These are phyloP conservation scores for Penicillium chermesinum DNA, from an alignment of 495 filamentous ascomycete species.

Conservation along the genomic window DNA sequence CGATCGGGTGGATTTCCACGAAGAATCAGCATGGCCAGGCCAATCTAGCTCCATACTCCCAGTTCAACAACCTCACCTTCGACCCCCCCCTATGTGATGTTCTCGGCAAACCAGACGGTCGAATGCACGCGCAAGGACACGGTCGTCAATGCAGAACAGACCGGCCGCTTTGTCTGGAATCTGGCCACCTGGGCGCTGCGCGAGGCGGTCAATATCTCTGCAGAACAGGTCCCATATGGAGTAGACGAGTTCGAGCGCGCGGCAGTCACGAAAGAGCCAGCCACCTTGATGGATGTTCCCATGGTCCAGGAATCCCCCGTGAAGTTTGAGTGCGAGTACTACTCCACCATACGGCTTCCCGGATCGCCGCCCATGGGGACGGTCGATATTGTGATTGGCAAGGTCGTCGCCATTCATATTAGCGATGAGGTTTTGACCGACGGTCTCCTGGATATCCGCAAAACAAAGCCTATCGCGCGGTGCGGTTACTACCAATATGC, in stretches of 20 bases:
- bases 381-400: slow-evolving; percentile 52
- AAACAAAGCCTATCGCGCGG: slow-evolving; percentile 53
- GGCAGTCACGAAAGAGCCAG: slow-evolving; percentile 41
- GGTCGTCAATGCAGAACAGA: slow-evolving; percentile 47
- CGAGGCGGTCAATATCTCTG: slow-evolving; percentile 47
- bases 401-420: slow-evolving; percentile 52
- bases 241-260: slow-evolving; percentile 50
- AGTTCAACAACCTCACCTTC: slow-evolving; percentile 59
- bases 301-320: slow-evolving; percentile 51
- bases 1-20: slow-evolving; percentile 46
- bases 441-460: slow-evolving; percentile 48
- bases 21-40: slow-evolving; percentile 25
- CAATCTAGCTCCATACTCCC: slow-evolving; percentile 53
- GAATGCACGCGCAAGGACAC: slow-evolving; percentile 45
- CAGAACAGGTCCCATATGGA: slow-evolving; percentile 37
- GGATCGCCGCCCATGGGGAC: slow-evolving; percentile 50
- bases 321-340: slow-evolving; percentile 53
- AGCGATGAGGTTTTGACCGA: slow-evolving; percentile 45
- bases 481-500: slow-evolving; percentile 56
- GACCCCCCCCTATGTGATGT: slow-evolving; percentile 57
- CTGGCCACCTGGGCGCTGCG: slow-evolving; percentile 51
- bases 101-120: slow-evolving; percentile 47
- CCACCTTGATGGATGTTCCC: slow-evolving; percentile 34
- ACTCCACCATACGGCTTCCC: slow-evolving; percentile 46
- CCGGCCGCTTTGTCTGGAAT: slow-evolving; percentile 53